Percentiles rank a stretch among this genome's conserved stretches.
Conservation (phyloP, 768 basidiomycete genomes). For the Boletus sp. region DNA sequence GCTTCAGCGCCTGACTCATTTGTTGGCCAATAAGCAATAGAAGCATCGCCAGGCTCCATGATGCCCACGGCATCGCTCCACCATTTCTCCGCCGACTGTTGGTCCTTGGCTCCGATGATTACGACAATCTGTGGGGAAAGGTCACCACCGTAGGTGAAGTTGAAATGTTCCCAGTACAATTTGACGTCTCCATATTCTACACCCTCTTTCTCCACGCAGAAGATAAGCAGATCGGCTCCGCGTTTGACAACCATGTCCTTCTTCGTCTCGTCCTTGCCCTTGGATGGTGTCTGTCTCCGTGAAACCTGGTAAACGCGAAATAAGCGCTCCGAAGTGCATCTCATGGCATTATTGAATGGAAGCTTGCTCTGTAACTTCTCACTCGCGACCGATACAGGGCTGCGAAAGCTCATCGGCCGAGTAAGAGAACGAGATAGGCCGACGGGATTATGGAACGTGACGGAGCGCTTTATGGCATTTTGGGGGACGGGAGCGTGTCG, state of each 20-base stretch:
- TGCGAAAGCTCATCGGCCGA: slow-evolving; percentile 11
- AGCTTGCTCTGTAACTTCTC: slow-evolving; percentile 6
- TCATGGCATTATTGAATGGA: slow-evolving; percentile 20
- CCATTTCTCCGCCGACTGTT: slow-evolving; percentile 21
- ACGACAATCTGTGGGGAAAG: slow-evolving; percentile 27
- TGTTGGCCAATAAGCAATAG: slow-evolving; percentile 20
- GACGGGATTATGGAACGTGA: slow-evolving; percentile 18
- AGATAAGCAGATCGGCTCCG: slow-evolving; percentile 24
- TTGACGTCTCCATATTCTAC: slow-evolving; percentile 8
- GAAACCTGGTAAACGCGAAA: slow-evolving; percentile 23
- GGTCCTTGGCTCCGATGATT: slow-evolving; percentile 17
- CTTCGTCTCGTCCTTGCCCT: slow-evolving; percentile 3
- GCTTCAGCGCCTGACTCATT: neutral
- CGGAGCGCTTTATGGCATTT: slow-evolving; percentile 5
- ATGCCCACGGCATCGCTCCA: slow-evolving; percentile 9
- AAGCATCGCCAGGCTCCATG: slow-evolving; percentile 1
- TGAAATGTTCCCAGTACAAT: slow-evolving; percentile 25
- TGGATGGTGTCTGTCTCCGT: neutral
- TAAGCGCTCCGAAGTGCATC: slow-evolving; percentile 12
- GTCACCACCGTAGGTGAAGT: slow-evolving; percentile 23
- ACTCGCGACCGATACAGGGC: slow-evolving; percentile 7
- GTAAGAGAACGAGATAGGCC: slow-evolving; percentile 4
- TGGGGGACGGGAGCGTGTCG: neutral
- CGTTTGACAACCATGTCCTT: slow-evolving; percentile 14
- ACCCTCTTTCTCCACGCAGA: slow-evolving; percentile 14